Conservation (phyloP, 2,329 filamentous ascomycete species). For the Leptodontidium sp. region DNA sequence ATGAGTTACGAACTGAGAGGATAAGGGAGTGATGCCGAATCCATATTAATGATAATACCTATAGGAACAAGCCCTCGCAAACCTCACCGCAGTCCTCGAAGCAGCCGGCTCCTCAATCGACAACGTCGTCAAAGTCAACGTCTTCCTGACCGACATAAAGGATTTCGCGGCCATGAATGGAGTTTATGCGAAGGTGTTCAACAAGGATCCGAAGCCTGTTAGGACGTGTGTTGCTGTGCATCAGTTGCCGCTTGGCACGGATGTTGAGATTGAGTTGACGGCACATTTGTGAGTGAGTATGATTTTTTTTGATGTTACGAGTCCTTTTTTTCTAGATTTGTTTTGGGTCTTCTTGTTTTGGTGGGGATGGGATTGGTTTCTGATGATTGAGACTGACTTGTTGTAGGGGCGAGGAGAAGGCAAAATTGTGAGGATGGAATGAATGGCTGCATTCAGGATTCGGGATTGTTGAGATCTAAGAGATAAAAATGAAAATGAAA, state of each 20-base stretch:
- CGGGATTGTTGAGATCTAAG: not conserved
- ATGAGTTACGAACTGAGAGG: too few species aligned
- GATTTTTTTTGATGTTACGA: not conserved
- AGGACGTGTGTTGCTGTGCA: constrained; percentile 60
- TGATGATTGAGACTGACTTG: constrained; percentile 12
- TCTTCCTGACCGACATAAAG: constrained; percentile 71
- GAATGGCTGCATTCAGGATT: not conserved
- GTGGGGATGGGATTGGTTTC: too few species aligned
- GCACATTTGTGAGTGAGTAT: constrained; percentile 48
- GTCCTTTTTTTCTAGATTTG: not conserved
- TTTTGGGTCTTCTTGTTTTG: too few species aligned
- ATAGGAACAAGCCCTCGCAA: constrained; percentile 63
- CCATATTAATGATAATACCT: too few species aligned
- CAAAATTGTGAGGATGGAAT: constrained; percentile 21
- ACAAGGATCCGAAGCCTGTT: constrained; percentile 56
- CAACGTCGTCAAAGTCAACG: constrained; percentile 72
- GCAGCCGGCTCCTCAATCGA: constrained; percentile 65
- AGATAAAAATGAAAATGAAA: not conserved
- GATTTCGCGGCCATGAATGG: constrained; percentile 68
- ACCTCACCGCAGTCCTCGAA: constrained; percentile 65
- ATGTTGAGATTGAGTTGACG: constrained; percentile 63
- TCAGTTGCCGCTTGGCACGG: constrained; percentile 57
- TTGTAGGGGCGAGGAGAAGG: constrained; percentile 18
- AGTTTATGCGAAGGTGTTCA: constrained; percentile 60
- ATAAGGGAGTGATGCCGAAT: too few species aligned